Base-by-base conservation (phyloP, 163 green algal species). In the Prototheca cutis region DNA sequence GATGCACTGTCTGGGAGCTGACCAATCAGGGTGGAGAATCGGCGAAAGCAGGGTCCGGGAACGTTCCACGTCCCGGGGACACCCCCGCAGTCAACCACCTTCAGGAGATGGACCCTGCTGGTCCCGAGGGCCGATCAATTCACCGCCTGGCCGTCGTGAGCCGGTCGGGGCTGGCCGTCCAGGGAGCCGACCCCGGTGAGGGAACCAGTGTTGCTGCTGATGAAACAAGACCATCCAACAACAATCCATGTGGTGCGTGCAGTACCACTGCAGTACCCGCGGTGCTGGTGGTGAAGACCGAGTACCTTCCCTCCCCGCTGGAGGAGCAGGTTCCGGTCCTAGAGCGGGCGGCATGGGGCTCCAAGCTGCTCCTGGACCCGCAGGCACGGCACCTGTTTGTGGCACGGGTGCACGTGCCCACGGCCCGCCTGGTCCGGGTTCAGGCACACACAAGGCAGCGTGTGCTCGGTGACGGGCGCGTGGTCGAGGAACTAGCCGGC, bases 261-360 rank as follows among this genome's bases (percentile, higher is more conserved):
- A n/a, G n/a, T n/a, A 13, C 8, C 36, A 8, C 36, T 13, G 10
- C 36, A 8, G 8, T 45, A 13, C 36, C 36, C 36, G 36, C 13
- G 13, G 42, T 24, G 42, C 42, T 51, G 42, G 42, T 5, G 42
- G 42, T 51, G 42, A 17, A 21, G 17, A 23, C 17, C 10, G 42
- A 51, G 42, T 51, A 51, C 42, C 13, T 24, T 5, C 13, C 42
- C 42, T 24, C 13, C 13, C 42, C 42, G 42, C 18, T 7, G 13
- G 5, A 21, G 10, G 39, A 67, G 60, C 21, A 19, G 8, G n/a
- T 42, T 18, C 32, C 33, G 15, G 13, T 36, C 4, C 31, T 17
- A 7, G 57, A 67, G 32, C 58, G 57, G 30, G 58, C 39, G 4
- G 8, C 7, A 17, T 58, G 40, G 58, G 32, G 10, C 5, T 23